Evolutionary conservation across 2,329 filamentous ascomycete species (phyloP).

Genomic region (Atkinsonella texensis): DNA sequence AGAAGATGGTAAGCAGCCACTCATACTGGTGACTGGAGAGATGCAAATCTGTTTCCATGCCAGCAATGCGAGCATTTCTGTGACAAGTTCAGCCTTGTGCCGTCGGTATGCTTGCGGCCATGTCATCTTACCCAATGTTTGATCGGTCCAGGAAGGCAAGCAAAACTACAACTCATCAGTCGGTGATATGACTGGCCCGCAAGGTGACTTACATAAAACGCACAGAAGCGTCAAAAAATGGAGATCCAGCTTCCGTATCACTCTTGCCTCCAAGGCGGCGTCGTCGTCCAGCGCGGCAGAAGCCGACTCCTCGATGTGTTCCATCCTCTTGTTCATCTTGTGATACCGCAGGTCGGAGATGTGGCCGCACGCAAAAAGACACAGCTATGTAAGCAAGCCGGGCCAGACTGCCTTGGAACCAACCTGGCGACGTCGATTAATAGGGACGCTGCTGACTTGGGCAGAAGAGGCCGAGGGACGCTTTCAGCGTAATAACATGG

Average conservation of each 20-base stretch:
- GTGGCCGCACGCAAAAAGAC: not conserved
- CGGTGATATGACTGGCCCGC: no score
- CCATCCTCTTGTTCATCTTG: not conserved
- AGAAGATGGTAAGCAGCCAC: conserved; percentile 14
- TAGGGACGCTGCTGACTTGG: no score
- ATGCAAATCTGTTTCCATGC: conserved; percentile 10
- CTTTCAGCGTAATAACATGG: no score
- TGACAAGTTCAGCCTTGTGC: no score
- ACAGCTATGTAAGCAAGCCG: no score
- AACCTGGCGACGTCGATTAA: no score
- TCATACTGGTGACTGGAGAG: conserved; percentile 12
- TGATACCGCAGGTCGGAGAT: not conserved
- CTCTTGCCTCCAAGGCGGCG: conserved; percentile 1
- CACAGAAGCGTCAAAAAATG: conserved; percentile 1
- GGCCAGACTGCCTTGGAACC: no score
- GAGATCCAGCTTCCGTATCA: conserved; percentile 1
- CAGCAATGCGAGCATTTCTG: conserved; percentile 13
- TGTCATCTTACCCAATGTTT: conserved; percentile 9
- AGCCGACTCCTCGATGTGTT: not conserved
- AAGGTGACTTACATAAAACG: not conserved
- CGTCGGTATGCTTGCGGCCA: no score
- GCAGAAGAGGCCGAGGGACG: no score
- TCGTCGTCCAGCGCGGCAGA: not conserved
- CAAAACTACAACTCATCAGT: conserved; percentile 4
- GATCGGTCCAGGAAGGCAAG: conserved; percentile 12